phyloP scores from a whole-genome alignment of 1,139 yeast genomes.

The Hyphopichia khmerensis region DNA sequence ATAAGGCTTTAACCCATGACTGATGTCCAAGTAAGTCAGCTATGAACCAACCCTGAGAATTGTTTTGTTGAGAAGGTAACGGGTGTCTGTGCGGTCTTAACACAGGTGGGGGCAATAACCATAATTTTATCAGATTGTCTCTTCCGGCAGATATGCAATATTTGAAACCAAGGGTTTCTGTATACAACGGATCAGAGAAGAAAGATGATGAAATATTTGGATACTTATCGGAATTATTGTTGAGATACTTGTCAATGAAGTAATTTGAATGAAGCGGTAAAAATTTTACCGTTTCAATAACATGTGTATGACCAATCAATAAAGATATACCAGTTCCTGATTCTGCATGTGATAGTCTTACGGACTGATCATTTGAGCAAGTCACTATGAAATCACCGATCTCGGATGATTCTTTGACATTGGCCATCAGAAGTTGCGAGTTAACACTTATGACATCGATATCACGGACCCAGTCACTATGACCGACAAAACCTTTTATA shows the following conservation, averaged over 20 bases:
- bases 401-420: constrained; percentile 10
- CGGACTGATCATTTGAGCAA: constrained; percentile 80
- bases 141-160: constrained; percentile 80
- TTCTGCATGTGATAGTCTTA: constrained; percentile 61
- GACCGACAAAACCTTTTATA: constrained; percentile 66
- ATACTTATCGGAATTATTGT: constrained; percentile 28
- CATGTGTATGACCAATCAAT: constrained; percentile 80
- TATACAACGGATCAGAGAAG: constrained; percentile 24
- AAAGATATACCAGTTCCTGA: constrained; percentile 70
- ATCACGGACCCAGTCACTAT: constrained; percentile 86
- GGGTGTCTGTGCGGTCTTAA: constrained; percentile 56
- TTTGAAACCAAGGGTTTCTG: constrained; percentile 51
- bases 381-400: constrained; percentile 63
- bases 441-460: constrained; percentile 42
- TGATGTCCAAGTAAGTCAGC: constrained; percentile 67
- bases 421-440: constrained; percentile 11
- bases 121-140: constrained; percentile 71
- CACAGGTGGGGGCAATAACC: constrained; percentile 71
- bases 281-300: constrained; percentile 71
- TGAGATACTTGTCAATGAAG: constrained; percentile 50
- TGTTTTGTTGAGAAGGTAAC: constrained; percentile 45
- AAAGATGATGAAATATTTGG: constrained; percentile 36
- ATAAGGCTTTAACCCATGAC: constrained; percentile 79
- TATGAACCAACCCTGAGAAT: constrained; percentile 63
- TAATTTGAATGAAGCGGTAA: constrained; percentile 55